Percentiles rank a stretch among this genome's conserved stretches.
phyloP scores from a whole-genome alignment of 2,329 filamentous ascomycete species.

The Penicillium sp. region DNA sequence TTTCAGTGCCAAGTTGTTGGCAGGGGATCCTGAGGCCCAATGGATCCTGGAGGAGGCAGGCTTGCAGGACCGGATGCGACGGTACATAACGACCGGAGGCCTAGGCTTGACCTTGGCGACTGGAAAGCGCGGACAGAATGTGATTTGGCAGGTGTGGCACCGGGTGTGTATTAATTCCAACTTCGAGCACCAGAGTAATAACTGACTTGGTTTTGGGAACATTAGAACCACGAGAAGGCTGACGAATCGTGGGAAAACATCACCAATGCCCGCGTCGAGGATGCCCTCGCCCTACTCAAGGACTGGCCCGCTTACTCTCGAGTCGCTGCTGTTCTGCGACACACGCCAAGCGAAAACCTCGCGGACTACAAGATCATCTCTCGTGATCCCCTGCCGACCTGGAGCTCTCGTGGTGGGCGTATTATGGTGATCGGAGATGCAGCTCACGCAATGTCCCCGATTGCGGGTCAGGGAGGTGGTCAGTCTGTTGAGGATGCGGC shows the following conservation, averaged over 20 bases:
- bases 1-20: background rate
- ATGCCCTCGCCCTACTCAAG: background rate
- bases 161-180: background rate
- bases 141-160: slow-evolving; percentile 3
- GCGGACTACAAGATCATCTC: slow-evolving; percentile 1
- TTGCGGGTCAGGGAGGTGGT: slow-evolving; percentile 1
- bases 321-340: slow-evolving; percentile 3
- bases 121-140: slow-evolving; percentile 1
- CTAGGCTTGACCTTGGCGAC: background rate
- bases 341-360: background rate
- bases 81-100: slow-evolving; percentile 1
- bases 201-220: background rate
- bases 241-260: background rate
- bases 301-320: background rate
- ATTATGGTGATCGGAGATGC: slow-evolving; percentile 5
- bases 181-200: background rate
- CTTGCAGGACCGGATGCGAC: background rate
- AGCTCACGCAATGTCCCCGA: background rate
- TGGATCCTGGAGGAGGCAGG: background rate
- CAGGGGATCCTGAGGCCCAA: background rate
- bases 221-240: background rate
- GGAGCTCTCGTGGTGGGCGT: background rate
- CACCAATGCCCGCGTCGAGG: background rate
- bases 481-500: slow-evolving; percentile 2
- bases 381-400: background rate